phyloP scores from a whole-genome alignment of 129 eudicot species.

The Centella asiatica region DNA sequence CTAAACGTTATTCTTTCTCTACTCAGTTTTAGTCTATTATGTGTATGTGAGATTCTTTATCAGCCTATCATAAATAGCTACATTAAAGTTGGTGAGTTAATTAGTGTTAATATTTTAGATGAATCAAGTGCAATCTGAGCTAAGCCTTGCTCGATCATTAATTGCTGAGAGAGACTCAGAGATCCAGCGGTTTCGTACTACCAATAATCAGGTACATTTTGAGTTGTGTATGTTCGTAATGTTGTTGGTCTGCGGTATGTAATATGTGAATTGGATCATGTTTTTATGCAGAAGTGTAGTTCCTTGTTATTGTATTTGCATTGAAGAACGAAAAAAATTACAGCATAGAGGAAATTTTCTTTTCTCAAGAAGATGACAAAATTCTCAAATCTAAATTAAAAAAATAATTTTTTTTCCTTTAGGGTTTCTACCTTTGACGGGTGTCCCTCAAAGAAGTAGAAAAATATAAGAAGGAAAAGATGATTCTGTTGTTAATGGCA shows the following conservation, averaged over 20 bases:
- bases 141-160: constrained; percentile 85
- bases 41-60: background rate
- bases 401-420: too few relatives aligned
- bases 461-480: too few relatives aligned
- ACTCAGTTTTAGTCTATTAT: too few relatives aligned
- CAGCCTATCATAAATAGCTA: too few relatives aligned
- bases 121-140: constrained; percentile 91
- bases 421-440: too few relatives aligned
- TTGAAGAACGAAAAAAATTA: background rate
- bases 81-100: background rate
- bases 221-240: background rate
- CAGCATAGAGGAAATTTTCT: too few relatives aligned
- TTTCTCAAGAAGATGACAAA: too few relatives aligned
- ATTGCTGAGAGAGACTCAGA: constrained; percentile 90
- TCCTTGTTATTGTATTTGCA: background rate
- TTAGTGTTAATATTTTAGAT: constrained; percentile 33
- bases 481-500: too few relatives aligned
- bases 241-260: background rate
- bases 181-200: constrained; percentile 56
- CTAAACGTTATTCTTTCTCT: too few relatives aligned
- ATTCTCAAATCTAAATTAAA: too few relatives aligned
- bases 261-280: background rate
- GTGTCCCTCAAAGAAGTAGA: too few relatives aligned
- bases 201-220: constrained; percentile 66
- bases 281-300: background rate